Evolutionary conservation across 495 filamentous ascomycete species (phyloP).

Genomic region (Immersiella caudata): DNA sequence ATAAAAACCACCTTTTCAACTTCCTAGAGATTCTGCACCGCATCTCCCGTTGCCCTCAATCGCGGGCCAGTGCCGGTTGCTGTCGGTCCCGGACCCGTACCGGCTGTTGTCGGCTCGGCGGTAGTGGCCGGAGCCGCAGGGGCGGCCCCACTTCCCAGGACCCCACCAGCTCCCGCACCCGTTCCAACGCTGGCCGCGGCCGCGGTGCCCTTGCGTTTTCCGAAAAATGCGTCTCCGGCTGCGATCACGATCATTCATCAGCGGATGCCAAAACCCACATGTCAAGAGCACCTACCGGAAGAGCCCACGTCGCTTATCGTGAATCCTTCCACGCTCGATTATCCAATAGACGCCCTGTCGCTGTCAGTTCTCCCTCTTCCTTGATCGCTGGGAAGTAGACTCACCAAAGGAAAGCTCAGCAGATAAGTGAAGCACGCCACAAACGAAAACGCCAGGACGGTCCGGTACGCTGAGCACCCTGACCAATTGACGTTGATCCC

Average conservation of each 20-base stretch:
- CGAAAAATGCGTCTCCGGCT: slow-evolving; percentile 1
- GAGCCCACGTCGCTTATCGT: not conserved
- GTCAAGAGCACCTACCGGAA: not conserved
- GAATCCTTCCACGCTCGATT: slow-evolving; percentile 9
- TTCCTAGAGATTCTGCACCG: no score
- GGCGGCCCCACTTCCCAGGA: not conserved
- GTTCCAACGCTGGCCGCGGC: not conserved
- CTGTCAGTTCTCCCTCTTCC: not conserved
- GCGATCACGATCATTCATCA: not conserved
- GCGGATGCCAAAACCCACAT: not conserved
- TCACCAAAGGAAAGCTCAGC: slow-evolving; percentile 22
- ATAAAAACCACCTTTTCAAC: no score
- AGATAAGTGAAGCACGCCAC: slow-evolving; percentile 22
- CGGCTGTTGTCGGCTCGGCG: not conserved
- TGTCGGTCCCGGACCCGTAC: not conserved
- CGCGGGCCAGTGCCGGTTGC: not conserved
- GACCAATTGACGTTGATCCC: slow-evolving; percentile 27
- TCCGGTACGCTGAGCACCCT: slow-evolving; percentile 27
- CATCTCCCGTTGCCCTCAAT: no score
- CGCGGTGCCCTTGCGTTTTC: not conserved
- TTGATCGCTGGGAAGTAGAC: not conserved
- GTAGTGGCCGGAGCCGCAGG: not conserved
- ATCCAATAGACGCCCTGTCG: slow-evolving; percentile 21
- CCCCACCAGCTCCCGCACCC: not conserved
- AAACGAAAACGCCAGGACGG: slow-evolving; percentile 31